Evolutionary conservation across 2,329 filamentous ascomycete genomes (phyloP).

Genomic region (Lomentospora prolificans): DNA sequence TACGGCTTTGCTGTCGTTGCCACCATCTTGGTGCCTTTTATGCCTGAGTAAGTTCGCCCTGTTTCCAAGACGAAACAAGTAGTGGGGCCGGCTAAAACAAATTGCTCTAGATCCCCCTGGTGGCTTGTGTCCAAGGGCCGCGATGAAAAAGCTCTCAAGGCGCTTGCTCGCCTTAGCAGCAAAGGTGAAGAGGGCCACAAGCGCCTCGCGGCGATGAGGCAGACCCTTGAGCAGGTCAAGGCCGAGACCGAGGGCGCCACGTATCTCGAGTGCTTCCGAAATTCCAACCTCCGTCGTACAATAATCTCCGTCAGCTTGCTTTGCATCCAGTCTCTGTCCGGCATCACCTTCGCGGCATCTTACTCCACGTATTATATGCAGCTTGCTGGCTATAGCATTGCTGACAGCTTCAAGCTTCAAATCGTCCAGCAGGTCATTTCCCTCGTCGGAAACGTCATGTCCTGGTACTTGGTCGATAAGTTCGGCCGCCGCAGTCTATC

Average conservation of each 20-base stretch:
- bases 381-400: constrained; percentile 24
- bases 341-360: constrained; percentile 22
- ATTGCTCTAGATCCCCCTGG: constrained; percentile 17
- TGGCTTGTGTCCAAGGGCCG: constrained; percentile 24
- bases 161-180: constrained; percentile 19
- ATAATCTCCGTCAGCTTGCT: constrained; percentile 24
- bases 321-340: constrained; percentile 23
- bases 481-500: constrained; percentile 21
- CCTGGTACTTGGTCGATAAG: constrained; percentile 22
- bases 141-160: constrained; percentile 23
- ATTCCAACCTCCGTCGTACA: constrained; percentile 14
- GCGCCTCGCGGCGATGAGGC: background rate
- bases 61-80: background rate
- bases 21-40: constrained; percentile 17
- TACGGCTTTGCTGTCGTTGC: constrained; percentile 24
- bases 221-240: constrained; percentile 23
- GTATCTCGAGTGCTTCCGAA: constrained; percentile 30
- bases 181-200: constrained; percentile 18
- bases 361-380: constrained; percentile 33
- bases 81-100: too few relatives aligned
- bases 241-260: constrained; percentile 26
- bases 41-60: constrained; percentile 7
- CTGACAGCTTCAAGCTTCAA: constrained; percentile 26
- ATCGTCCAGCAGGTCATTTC: constrained; percentile 19
- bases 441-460: constrained; percentile 22